phyloP scores from a whole-genome alignment of 352 stramenopile genomes.

The Thalassiosira delicatula region DNA sequence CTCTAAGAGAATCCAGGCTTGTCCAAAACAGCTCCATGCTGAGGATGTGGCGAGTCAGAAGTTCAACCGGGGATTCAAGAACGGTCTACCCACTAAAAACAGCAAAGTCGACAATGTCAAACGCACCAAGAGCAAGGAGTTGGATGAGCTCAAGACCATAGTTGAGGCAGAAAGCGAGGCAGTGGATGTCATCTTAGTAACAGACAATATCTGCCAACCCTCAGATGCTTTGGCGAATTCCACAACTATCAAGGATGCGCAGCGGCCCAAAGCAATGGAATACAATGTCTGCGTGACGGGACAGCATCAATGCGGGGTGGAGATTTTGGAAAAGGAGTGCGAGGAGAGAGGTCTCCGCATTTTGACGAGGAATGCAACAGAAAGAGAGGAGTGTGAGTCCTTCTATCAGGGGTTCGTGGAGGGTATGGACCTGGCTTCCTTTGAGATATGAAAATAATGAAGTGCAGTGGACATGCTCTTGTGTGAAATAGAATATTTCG shows the following conservation, averaged over 20 bases:
- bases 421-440: slow-evolving; percentile 78
- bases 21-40: too few relatives aligned
- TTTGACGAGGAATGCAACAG: slow-evolving; percentile 45
- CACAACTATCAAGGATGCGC: slow-evolving; percentile 70
- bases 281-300: slow-evolving; percentile 74
- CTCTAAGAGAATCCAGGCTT: too few relatives aligned
- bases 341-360: slow-evolving; percentile 51
- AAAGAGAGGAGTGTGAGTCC: slow-evolving; percentile 58
- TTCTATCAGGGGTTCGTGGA: slow-evolving; percentile 73
- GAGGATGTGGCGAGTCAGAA: too few relatives aligned
- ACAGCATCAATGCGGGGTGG: slow-evolving; percentile 80
- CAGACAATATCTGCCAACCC: slow-evolving; percentile 82
- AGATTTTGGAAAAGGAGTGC: slow-evolving; percentile 73
- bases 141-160: too few relatives aligned
- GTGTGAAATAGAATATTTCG: too few relatives aligned
- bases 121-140: too few relatives aligned
- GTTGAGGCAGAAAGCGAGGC: slow-evolving; percentile 40
- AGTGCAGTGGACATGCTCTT: not conserved
- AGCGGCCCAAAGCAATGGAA: slow-evolving; percentile 53
- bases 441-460: slow-evolving; percentile 46
- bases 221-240: slow-evolving; percentile 72
- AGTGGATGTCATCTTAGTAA: slow-evolving; percentile 78
- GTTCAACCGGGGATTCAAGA: too few relatives aligned
- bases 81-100: too few relatives aligned
- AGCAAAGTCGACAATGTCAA: too few relatives aligned